A percentile compares a stretch with the other conserved stretches of the same genome.
Evolutionary conservation across 2,329 filamentous ascomycete genomes (phyloP).

Genomic region (Rutstroemia sp.): DNA sequence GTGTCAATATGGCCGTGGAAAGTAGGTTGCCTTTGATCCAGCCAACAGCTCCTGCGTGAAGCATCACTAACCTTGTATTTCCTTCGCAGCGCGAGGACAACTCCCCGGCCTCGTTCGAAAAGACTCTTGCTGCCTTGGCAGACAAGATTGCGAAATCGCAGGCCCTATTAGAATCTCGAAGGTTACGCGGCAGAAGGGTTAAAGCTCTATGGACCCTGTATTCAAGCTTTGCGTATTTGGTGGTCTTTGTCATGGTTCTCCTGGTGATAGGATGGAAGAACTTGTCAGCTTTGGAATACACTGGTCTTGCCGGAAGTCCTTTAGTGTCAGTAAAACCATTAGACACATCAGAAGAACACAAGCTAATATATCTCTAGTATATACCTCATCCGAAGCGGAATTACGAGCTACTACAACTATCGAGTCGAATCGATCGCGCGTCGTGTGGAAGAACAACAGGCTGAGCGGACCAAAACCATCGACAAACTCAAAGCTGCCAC

Average conservation of each 20-base stretch:
- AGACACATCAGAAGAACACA: neutral
- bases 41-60: constrained; percentile 2
- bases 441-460: constrained; percentile 66
- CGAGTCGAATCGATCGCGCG: constrained; percentile 63
- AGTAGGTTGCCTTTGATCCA: constrained; percentile 39
- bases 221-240: constrained; percentile 80
- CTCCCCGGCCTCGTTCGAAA: constrained; percentile 90
- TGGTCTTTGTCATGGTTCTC: constrained; percentile 73
- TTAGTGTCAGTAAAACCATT: constrained; percentile 53
- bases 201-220: constrained; percentile 89
- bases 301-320: constrained; percentile 69
- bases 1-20: constrained; percentile 83
- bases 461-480: constrained; percentile 79
- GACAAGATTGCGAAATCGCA: constrained; percentile 73
- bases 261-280: constrained; percentile 80
- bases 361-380: constrained; percentile 51
- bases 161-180: constrained; percentile 63
- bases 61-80: neutral
- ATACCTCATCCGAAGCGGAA: constrained; percentile 59
- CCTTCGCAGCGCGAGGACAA: constrained; percentile 59
- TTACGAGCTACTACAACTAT: constrained; percentile 71
- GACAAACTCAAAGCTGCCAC: constrained; percentile 92
- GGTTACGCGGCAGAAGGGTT: constrained; percentile 66
- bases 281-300: constrained; percentile 71
- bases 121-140: constrained; percentile 74